Conservation (phyloP, 139 green algal species). For the Tetratostichococcus sp. region DNA sequence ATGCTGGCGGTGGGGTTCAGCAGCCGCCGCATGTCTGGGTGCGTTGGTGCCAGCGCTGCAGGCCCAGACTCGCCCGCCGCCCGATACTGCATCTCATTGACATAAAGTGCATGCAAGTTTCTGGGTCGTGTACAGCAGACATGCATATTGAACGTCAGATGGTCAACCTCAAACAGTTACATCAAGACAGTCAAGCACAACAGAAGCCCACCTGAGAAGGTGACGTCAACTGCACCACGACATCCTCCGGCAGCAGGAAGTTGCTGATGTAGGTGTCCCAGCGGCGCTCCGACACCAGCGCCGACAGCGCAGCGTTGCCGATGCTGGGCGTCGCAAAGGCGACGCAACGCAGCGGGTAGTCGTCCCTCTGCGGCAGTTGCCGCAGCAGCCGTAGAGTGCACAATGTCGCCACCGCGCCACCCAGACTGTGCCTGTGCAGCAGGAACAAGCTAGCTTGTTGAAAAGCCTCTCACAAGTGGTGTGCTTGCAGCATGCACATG, state of each 20-base stretch:
- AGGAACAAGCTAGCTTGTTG: neutral
- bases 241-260: conserved; percentile 52
- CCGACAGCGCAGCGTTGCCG: conserved; percentile 63
- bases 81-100: neutral
- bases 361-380: conserved; percentile 22
- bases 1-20: neutral
- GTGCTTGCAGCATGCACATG: no score
- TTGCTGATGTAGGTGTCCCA: conserved; percentile 54
- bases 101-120: no score
- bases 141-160: no score
- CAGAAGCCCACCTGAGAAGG: neutral
- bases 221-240: neutral
- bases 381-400: conserved; percentile 58
- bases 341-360: conserved; percentile 40
- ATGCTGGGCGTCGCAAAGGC: conserved; percentile 69
- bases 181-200: no score
- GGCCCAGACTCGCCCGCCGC: neutral
- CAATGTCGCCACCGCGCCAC: conserved; percentile 70
- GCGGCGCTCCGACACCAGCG: conserved; percentile 40
- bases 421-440: conserved; percentile 54
- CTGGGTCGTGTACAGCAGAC: no score
- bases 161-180: no score
- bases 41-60: neutral
- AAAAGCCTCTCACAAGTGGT: no score
- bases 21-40: neutral